Evolutionary conservation across 768 basidiomycete species (phyloP).

Genomic region (Termitomyces sp.): DNA sequence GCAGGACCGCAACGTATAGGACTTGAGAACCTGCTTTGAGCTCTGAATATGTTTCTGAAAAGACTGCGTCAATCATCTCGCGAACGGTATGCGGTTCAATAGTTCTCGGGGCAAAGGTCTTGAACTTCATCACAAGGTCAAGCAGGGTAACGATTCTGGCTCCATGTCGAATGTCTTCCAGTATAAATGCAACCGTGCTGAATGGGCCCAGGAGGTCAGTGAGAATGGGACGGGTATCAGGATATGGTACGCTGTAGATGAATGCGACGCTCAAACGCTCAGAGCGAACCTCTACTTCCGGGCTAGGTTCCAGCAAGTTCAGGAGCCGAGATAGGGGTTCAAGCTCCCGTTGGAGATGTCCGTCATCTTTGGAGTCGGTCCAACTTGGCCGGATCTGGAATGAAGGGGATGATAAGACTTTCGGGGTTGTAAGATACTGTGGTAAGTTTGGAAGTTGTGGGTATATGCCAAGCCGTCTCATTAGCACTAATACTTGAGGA

Average conservation of each 20-base stretch:
- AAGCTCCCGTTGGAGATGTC: constrained; percentile 1
- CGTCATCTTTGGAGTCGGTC: not conserved
- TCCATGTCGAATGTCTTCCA: constrained; percentile 1
- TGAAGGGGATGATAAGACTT: not conserved
- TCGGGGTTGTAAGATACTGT: not conserved
- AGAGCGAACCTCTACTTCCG: not conserved
- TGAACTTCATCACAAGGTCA: constrained; percentile 2
- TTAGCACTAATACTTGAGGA: not conserved
- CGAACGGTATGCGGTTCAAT: not conserved
- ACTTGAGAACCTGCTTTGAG: not conserved
- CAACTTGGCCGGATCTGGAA: not conserved
- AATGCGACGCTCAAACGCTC: not conserved
- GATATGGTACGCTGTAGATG: not conserved
- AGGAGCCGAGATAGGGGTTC: constrained; percentile 2
- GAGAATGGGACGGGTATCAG: not conserved
- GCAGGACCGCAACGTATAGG: constrained; percentile 1
- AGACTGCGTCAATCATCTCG: not conserved
- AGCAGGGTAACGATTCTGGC: not conserved
- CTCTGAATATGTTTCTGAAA: not conserved
- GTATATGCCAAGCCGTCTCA: constrained; percentile 3
- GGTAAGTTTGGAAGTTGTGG: not conserved
- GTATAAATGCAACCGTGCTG: not conserved
- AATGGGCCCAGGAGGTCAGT: constrained; percentile 1
- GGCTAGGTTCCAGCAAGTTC: not conserved
- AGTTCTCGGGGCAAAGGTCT: not conserved